Percentiles rank a stretch among this genome's conserved stretches.
Conservation (phyloP, 2,329 filamentous ascomycete genomes). For the Fusarium acutatum region DNA sequence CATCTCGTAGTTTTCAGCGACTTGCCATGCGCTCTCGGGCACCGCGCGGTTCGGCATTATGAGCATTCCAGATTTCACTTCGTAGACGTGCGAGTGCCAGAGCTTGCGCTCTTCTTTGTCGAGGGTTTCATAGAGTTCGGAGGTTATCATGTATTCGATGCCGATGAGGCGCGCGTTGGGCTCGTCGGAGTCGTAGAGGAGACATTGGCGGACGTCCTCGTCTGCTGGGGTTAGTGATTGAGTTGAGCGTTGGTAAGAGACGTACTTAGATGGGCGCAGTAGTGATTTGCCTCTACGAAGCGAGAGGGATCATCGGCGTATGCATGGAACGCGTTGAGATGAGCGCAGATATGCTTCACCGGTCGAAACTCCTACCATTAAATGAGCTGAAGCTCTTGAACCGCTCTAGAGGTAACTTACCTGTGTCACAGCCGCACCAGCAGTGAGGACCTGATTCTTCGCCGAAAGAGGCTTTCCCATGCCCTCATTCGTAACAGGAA, state of each 20-base stretch:
- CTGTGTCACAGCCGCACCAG: conserved; percentile 68
- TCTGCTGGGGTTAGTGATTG: conserved; percentile 51
- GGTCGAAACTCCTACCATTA: conserved; percentile 69
- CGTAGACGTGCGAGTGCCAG: conserved; percentile 81
- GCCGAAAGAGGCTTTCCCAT: conserved; percentile 60
- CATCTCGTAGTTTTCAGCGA: conserved; percentile 83
- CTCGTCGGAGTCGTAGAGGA: conserved; percentile 79
- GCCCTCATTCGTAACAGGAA: conserved; percentile 31
- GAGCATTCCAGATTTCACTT: conserved; percentile 83
- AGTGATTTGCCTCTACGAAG: conserved; percentile 82
- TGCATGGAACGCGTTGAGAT: conserved; percentile 87
- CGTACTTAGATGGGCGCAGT: conserved; percentile 76
- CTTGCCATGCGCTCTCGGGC: conserved; percentile 73
- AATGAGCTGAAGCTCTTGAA: neutral
- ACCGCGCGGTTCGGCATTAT: conserved; percentile 73
- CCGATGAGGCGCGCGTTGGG: conserved; percentile 79
- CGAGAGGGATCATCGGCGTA: conserved; percentile 78
- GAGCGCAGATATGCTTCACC: conserved; percentile 78
- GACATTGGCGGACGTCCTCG: conserved; percentile 80
- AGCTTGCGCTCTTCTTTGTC: conserved; percentile 73
- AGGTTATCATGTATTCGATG: conserved; percentile 87
- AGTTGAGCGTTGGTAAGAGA: fast-evolving
- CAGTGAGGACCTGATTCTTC: conserved; percentile 67
- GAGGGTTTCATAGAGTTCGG: conserved; percentile 72
- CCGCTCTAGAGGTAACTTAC: conserved; percentile 39